Percentiles rank a stretch among this genome's conserved stretches.
Evolutionary conservation across 345 rosid species (phyloP).

Genomic region (Salix arbutifolia): DNA sequence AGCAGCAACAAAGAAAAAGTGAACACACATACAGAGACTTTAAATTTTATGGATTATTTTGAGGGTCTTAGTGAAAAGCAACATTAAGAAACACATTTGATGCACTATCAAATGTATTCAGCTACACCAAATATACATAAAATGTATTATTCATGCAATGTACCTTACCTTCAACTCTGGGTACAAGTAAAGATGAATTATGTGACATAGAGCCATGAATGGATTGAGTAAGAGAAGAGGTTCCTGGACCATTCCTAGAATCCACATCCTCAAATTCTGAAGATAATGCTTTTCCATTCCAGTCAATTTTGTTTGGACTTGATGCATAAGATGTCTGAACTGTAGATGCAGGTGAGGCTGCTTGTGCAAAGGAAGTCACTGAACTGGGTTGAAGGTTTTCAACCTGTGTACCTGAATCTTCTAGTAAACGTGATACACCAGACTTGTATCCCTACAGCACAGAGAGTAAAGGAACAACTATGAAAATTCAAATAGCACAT

Average conservation of each 20-base stretch:
- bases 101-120: neutral
- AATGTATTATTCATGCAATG: slow-evolving; percentile 1
- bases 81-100: neutral
- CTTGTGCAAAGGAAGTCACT: slow-evolving; percentile 24
- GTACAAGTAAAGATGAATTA: slow-evolving; percentile 26
- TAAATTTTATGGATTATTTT: neutral
- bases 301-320: slow-evolving; percentile 27
- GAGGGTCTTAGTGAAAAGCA: neutral
- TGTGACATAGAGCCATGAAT: slow-evolving; percentile 8
- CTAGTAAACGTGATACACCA: slow-evolving; percentile 27
- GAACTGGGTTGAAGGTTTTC: slow-evolving; percentile 36
- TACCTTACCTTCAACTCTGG: slow-evolving; percentile 34
- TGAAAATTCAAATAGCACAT: neutral
- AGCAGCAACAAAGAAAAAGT: no score
- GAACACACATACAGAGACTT: neutral
- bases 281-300: slow-evolving; percentile 38
- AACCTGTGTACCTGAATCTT: slow-evolving; percentile 31
- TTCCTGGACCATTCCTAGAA: slow-evolving; percentile 22
- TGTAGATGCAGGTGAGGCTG: slow-evolving; percentile 27
- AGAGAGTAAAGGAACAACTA: slow-evolving; percentile 7
- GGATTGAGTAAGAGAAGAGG: slow-evolving; percentile 21
- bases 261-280: slow-evolving; percentile 41
- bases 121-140: neutral
- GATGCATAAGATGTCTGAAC: slow-evolving; percentile 33
- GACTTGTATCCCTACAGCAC: slow-evolving; percentile 47